These are phyloP conservation scores for Chlamydomonas sp. DNA, from an alignment of 139 green algal genomes.

Conservation along the genomic window DNA sequence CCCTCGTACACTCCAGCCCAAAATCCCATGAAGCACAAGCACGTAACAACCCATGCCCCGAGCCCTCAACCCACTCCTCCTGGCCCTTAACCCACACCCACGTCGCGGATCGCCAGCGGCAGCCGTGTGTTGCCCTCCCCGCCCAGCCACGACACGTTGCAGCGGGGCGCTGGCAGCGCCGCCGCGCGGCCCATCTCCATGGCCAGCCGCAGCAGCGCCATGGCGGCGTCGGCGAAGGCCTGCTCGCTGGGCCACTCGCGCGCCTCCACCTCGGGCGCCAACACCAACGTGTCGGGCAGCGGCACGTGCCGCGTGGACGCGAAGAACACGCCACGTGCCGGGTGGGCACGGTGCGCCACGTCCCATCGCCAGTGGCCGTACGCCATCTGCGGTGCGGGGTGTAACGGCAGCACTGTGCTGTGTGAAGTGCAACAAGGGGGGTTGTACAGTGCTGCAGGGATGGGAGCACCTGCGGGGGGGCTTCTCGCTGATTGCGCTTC, in stretches of 20 bases:
- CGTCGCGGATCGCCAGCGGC: conserved; percentile 12
- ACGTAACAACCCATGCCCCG: too few species aligned
- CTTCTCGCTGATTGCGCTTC: too few species aligned
- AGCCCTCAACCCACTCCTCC: neutral
- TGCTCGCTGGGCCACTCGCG: neutral
- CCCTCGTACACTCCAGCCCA: too few species aligned
- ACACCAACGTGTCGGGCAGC: conserved; percentile 10
- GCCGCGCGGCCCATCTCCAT: conserved; percentile 30
- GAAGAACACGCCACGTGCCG: conserved; percentile 41
- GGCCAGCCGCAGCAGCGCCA: conserved; percentile 23
- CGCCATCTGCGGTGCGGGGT: conserved; percentile 1
- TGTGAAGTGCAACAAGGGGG: neutral
- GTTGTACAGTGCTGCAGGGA: neutral
- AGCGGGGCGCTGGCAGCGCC: conserved; percentile 14
- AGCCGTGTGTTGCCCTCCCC: neutral
- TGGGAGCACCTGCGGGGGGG: neutral
- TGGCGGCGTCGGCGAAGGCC: neutral
- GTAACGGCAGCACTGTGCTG: neutral
- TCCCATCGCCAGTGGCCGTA: conserved; percentile 40
- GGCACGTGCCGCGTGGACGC: neutral
- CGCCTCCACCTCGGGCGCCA: neutral
- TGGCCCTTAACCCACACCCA: neutral
- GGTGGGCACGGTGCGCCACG: conserved; percentile 26
- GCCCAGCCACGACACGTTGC: conserved; percentile 19
- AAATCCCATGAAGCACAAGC: too few species aligned